A percentile compares a stretch with the other conserved stretches of the same genome.
phyloP scores from a whole-genome alignment of 2,329 filamentous ascomycete genomes.

The Ophiocordyceps camponoti-floridani region DNA sequence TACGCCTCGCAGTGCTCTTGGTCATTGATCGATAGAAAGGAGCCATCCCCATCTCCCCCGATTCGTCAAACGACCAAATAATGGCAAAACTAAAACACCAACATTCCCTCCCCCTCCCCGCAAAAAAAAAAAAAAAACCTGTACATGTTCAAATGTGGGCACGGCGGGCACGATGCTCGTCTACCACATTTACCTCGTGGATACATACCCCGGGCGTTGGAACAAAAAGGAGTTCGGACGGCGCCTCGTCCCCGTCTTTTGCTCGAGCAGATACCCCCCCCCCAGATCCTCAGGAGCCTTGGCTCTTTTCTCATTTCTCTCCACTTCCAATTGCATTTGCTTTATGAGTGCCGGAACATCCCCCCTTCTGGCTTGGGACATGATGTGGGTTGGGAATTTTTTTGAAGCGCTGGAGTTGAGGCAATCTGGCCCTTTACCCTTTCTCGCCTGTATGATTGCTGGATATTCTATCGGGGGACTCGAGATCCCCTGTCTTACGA shows the following conservation, averaged over 20 bases:
- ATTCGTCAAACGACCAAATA: too few relatives aligned
- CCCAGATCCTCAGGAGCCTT: neutral
- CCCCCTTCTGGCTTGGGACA: slow-evolving; percentile 5
- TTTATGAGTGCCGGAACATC: slow-evolving; percentile 1
- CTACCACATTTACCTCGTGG: neutral
- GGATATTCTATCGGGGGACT: neutral
- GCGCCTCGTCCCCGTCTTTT: neutral
- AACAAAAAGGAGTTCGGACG: neutral
- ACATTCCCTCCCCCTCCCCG: too few relatives aligned
- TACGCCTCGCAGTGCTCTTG: too few relatives aligned
- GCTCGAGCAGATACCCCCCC: neutral
- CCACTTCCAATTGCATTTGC: neutral
- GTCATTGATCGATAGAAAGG: too few relatives aligned
- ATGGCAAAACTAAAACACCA: neutral
- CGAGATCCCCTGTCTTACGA: neutral
- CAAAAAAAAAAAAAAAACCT: too few relatives aligned
- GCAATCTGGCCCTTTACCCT: slow-evolving; percentile 9
- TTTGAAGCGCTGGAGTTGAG: slow-evolving; percentile 16
- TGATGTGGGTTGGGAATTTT: slow-evolving; percentile 8
- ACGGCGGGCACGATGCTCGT: too few relatives aligned
- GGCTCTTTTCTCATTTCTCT: neutral
- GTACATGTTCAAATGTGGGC: neutral
- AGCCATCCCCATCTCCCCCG: too few relatives aligned
- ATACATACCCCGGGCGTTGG: neutral
- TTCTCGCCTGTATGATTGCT: slow-evolving; percentile 1